A percentile compares a stretch with the other conserved stretches of the same genome.
Evolutionary conservation across 78 protist genomes (phyloP).

Genomic region (Dictyostelium capitatum): DNA sequence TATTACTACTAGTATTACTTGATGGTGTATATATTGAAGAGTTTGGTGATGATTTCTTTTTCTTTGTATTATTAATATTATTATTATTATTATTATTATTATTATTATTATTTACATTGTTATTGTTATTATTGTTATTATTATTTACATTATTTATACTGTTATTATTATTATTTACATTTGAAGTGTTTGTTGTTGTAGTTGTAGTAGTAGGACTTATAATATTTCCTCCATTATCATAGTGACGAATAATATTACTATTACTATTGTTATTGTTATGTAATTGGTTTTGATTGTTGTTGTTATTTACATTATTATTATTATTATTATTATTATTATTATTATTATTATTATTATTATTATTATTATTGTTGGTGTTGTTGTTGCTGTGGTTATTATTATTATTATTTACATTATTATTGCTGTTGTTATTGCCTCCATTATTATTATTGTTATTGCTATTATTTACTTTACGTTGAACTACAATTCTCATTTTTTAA

Average conservation of each 20-base stretch:
- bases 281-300: not conserved
- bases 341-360: conserved; percentile 9
- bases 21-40: not conserved
- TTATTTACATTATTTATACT: not conserved
- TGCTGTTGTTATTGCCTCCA: too few species aligned
- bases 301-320: not conserved
- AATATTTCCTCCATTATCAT: not conserved
- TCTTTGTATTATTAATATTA: not conserved
- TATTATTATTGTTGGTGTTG: conserved; percentile 9
- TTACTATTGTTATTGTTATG: not conserved
- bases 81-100: not conserved
- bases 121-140: conserved; percentile 13
- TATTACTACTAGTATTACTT: conserved; percentile 32
- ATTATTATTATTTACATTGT: not conserved
- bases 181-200: conserved; percentile 7
- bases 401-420: conserved; percentile 21
- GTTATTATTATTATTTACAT: not conserved
- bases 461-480: conserved; percentile 56
- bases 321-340: conserved; percentile 10
- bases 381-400: conserved; percentile 21
- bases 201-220: conserved; percentile 5
- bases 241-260: not conserved
- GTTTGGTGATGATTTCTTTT: conserved; percentile 8
- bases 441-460: conserved; percentile 32
- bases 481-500: conserved; percentile 57